Conservation (phyloP, 106 monocot species). For the Triglochin maritima region DNA sequence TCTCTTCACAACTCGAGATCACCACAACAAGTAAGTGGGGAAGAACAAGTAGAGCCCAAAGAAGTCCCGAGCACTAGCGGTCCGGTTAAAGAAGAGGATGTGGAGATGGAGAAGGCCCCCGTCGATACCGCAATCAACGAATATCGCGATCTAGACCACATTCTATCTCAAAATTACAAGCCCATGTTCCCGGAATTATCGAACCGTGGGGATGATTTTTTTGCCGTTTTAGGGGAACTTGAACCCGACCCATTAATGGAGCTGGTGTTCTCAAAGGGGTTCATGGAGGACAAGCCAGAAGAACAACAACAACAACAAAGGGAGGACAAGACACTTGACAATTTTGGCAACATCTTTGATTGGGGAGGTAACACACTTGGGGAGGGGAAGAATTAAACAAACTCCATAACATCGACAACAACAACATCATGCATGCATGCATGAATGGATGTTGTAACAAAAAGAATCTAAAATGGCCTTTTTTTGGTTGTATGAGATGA, state of each 20-base stretch:
- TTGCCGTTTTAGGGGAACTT: conserved; percentile 46
- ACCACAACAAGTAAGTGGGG: background rate
- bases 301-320: conserved; percentile 2
- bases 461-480: too few species aligned
- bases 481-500: too few species aligned
- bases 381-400: conserved; percentile 10
- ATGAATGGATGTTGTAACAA: too few species aligned
- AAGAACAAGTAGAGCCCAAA: background rate
- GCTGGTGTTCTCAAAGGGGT: conserved; percentile 36
- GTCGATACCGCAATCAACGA: background rate
- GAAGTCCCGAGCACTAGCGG: background rate
- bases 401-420: too few species aligned
- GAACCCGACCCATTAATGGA: conserved; percentile 41
- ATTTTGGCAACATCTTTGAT: conserved; percentile 39
- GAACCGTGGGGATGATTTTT: conserved; percentile 33
- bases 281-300: conserved; percentile 16
- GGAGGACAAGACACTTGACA: conserved; percentile 20
- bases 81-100: conserved; percentile 20
- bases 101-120: conserved; percentile 5
- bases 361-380: conserved; percentile 26
- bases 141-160: conserved; percentile 9
- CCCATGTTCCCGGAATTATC: conserved; percentile 34
- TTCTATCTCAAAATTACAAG: conserved; percentile 9
- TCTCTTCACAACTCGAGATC: conserved; percentile 1
- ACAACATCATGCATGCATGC: too few species aligned